These are phyloP conservation scores for Podospora sp. DNA, from an alignment of 495 filamentous ascomycete genomes.

Conservation along the genomic window DNA sequence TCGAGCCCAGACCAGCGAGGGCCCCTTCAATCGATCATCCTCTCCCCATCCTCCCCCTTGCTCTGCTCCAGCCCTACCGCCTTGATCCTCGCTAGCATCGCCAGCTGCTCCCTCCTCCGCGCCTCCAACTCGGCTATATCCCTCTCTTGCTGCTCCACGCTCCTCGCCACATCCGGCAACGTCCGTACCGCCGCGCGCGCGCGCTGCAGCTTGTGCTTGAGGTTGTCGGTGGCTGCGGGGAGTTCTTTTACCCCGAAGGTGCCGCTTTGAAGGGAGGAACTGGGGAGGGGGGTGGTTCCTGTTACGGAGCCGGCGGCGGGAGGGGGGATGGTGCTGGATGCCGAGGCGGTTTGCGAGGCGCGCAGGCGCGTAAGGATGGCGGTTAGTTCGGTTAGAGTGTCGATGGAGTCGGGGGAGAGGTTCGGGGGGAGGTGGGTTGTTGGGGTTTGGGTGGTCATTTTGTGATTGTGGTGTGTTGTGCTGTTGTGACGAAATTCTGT, in stretches of 20 bases:
- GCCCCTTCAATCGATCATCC: conserved; percentile 29
- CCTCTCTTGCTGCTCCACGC: conserved; percentile 73
- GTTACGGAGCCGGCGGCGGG: conserved; percentile 38
- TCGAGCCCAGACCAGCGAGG: too few relatives aligned
- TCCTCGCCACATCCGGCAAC: conserved; percentile 74
- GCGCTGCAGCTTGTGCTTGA: conserved; percentile 80
- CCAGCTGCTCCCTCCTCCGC: conserved; percentile 60
- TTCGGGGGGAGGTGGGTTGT: conserved; percentile 41
- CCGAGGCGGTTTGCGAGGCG: conserved; percentile 35
- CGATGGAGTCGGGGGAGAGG: conserved; percentile 68
- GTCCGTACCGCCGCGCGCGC: conserved; percentile 67
- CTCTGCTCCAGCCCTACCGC: conserved; percentile 42
- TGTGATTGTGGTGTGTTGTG: conserved; percentile 10
- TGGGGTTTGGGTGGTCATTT: not conserved
- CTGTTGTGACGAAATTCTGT: not conserved
- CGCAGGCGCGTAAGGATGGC: conserved; percentile 75
- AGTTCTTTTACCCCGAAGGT: conserved; percentile 74
- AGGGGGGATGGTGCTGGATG: conserved; percentile 23
- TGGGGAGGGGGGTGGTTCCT: conserved; percentile 37
- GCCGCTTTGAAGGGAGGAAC: conserved; percentile 7
- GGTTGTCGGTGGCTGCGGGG: conserved; percentile 66
- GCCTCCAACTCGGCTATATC: conserved; percentile 80
- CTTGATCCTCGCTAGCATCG: conserved; percentile 50
- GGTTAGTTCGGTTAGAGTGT: conserved; percentile 81
- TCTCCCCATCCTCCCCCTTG: conserved; percentile 23